Conservation (phyloP, 1,284 basidiomycete genomes). For the Wolfiporia cocos region DNA sequence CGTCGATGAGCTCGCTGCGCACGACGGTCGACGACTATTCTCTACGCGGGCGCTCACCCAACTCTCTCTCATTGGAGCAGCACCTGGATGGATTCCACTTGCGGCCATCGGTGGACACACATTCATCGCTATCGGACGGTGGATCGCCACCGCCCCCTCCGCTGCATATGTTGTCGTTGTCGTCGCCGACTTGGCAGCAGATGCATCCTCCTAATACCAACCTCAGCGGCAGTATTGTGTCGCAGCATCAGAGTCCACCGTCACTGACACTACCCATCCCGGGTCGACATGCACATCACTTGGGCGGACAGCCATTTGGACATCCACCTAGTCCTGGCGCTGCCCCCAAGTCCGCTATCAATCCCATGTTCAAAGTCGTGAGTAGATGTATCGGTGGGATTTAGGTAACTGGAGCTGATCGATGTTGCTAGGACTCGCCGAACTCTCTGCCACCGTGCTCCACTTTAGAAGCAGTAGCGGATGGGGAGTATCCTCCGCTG, state of each 20-base stretch:
- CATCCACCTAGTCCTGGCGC: conserved; percentile 46
- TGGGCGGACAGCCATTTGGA: conserved; percentile 22
- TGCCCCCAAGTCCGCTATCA: conserved; percentile 65
- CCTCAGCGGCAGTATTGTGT: conserved; percentile 16
- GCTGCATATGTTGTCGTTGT: conserved; percentile 66
- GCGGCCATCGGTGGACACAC: conserved; percentile 65
- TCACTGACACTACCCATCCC: conserved; percentile 41
- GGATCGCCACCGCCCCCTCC: conserved; percentile 51
- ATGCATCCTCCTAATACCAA: conserved; percentile 17
- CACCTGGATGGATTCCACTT: conserved; percentile 76
- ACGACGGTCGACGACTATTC: conserved; percentile 67
- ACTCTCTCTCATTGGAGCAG: conserved; percentile 77
- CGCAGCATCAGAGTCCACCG: conserved; percentile 23
- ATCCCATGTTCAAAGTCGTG: conserved; percentile 90
- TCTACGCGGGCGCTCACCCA: conserved; percentile 70
- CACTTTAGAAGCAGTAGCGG: conserved; percentile 75
- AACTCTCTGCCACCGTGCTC: conserved; percentile 68
- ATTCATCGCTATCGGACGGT: conserved; percentile 53
- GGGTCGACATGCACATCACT: conserved; percentile 32
- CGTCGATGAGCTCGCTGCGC: conserved; percentile 69
- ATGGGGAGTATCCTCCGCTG: conserved; percentile 58
- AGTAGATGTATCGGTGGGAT: conserved; percentile 37
- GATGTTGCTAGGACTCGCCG: conserved; percentile 20
- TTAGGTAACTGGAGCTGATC: too few relatives aligned
- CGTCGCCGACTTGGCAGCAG: conserved; percentile 41